Evolutionary conservation across 2,329 filamentous ascomycete genomes (phyloP).

Genomic region (Fusarium sp.): DNA sequence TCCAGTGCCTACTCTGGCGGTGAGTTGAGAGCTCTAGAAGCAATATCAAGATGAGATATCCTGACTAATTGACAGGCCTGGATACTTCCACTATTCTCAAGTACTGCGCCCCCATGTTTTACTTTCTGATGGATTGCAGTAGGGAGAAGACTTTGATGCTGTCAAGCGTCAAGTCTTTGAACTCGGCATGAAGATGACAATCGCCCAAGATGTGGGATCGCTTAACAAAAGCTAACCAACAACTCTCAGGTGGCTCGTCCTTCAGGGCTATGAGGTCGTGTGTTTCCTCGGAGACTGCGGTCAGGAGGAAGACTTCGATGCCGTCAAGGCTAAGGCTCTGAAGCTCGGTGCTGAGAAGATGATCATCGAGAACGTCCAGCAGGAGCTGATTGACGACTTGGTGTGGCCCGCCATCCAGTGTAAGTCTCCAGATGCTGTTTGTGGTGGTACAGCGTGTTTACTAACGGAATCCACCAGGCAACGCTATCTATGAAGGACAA

Average conservation of each 20-base stretch:
- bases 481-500: conserved; percentile 49
- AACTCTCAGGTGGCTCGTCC: conserved; percentile 3
- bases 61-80: conserved; percentile 11
- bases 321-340: conserved; percentile 73
- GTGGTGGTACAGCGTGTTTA: background rate
- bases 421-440: background rate
- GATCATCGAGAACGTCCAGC: conserved; percentile 69
- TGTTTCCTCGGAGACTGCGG: conserved; percentile 71
- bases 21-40: conserved; percentile 8
- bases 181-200: background rate
- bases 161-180: background rate
- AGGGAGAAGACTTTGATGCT: background rate
- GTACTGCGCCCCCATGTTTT: background rate
- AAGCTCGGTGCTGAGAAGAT: conserved; percentile 52
- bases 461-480: background rate
- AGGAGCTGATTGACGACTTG: conserved; percentile 79
- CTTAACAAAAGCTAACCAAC: background rate
- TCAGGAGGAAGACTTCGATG: conserved; percentile 77
- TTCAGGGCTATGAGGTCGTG: conserved; percentile 24
- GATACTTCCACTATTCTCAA: conserved; percentile 36
- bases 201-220: background rate
- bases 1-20: conserved; percentile 40
- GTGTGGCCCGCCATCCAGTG: conserved; percentile 79
- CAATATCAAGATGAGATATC: background rate
- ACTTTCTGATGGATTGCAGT: background rate